phyloP scores from a whole-genome alignment of 768 basidiomycete genomes.

The Suillus plorans region DNA sequence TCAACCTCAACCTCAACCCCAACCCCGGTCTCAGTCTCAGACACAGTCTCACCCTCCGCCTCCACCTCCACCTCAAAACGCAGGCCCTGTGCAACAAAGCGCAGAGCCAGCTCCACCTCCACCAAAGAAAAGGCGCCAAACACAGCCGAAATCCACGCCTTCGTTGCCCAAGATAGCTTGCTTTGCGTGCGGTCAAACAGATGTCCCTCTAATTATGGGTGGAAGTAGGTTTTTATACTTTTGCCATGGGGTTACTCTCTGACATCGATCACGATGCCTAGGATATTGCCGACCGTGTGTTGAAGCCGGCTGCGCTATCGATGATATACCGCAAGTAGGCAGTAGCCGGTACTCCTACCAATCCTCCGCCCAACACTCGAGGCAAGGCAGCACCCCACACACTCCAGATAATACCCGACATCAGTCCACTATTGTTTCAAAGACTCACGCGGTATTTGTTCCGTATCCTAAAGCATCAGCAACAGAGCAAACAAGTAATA shows the following conservation, averaged over 20 bases:
- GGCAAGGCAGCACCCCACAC: neutral
- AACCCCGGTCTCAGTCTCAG: neutral
- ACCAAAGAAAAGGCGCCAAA: slow-evolving; percentile 42
- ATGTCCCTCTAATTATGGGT: slow-evolving; percentile 75
- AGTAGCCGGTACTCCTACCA: slow-evolving; percentile 4
- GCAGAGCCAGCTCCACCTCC: slow-evolving; percentile 18
- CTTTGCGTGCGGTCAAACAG: slow-evolving; percentile 58
- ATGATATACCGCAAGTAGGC: slow-evolving; percentile 26
- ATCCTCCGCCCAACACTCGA: neutral
- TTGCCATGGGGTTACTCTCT: neutral
- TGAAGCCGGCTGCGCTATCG: slow-evolving; percentile 47
- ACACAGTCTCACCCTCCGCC: neutral
- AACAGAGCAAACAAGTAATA: neutral
- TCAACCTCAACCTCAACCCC: neutral
- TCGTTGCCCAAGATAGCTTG: slow-evolving; percentile 53
- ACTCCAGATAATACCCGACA: neutral
- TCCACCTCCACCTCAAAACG: neutral
- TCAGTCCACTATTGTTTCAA: neutral
- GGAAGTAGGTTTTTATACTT: slow-evolving; percentile 52
- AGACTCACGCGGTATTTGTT: neutral
- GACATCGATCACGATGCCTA: slow-evolving; percentile 22
- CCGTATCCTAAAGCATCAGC: neutral
- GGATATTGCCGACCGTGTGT: slow-evolving; percentile 72
- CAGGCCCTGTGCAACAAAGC: slow-evolving; percentile 14
- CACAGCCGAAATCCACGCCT: slow-evolving; percentile 32